These are phyloP conservation scores for Kentomonas sorsogonicus DNA, from an alignment of 208 protist genomes.

Conservation along the genomic window DNA sequence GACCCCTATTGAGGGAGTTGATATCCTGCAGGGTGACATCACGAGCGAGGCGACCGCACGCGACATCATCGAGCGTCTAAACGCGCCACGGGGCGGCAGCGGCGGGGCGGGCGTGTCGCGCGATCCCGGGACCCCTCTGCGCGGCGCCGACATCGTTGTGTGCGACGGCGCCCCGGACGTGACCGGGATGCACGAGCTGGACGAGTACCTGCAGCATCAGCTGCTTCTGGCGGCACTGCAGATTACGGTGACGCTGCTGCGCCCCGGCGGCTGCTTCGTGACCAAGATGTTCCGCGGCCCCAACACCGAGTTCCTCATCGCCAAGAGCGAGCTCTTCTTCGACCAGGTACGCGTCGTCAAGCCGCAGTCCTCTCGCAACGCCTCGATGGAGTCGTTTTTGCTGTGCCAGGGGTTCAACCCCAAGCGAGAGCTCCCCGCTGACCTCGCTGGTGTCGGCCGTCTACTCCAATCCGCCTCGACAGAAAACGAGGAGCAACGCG, in stretches of 20 bases:
- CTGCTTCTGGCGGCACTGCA: constrained; percentile 96
- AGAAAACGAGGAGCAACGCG: no score
- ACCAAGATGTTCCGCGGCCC: constrained; percentile 98
- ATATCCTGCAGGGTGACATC: constrained; percentile 86
- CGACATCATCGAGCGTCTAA: constrained; percentile 91
- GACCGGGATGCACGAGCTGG: constrained; percentile 98
- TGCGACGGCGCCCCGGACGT: constrained; percentile 99
- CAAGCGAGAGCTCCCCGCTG: background rate
- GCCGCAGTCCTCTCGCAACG: constrained; percentile 94
- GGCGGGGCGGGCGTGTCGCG: background rate
- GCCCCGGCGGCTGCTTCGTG: constrained; percentile 91
- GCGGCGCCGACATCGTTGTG: constrained; percentile 95
- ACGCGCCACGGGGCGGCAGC: constrained; percentile 23
- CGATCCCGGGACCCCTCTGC: background rate
- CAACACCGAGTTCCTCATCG: constrained; percentile 89
- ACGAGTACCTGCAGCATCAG: constrained; percentile 98
- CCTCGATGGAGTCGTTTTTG: constrained; percentile 95
- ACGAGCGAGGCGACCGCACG: constrained; percentile 76
- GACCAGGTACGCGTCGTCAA: constrained; percentile 93
- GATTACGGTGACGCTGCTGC: constrained; percentile 96
- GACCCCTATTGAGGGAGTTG: constrained; percentile 97
- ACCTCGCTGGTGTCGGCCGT: background rate
- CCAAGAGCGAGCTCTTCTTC: constrained; percentile 97
- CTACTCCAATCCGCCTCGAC: no score
- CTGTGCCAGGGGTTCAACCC: constrained; percentile 88